Percentiles rank a stretch among this genome's conserved stretches.
Conservation (phyloP, 2,329 filamentous ascomycete genomes). For the Xylariaceae sp. region DNA sequence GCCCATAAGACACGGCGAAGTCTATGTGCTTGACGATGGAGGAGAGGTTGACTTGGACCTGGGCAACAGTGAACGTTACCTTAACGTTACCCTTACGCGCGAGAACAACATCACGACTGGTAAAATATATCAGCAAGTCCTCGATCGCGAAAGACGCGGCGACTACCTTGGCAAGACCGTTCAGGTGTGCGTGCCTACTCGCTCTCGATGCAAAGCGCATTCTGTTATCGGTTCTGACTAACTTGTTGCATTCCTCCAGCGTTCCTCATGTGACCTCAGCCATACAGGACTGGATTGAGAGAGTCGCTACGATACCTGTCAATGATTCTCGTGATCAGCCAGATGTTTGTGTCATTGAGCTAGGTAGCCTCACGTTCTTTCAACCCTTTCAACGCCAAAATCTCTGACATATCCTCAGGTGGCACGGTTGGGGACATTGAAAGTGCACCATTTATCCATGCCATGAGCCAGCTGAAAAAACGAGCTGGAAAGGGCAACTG, state of each 20-base stretch:
- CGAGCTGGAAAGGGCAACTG: slow-evolving; percentile 79
- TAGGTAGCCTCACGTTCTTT: background rate
- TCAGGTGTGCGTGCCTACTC: slow-evolving; percentile 72
- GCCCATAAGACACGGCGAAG: slow-evolving; percentile 72
- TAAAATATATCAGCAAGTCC: slow-evolving; percentile 80
- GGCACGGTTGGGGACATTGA: slow-evolving; percentile 71
- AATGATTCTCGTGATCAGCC: slow-evolving; percentile 82
- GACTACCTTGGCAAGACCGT: slow-evolving; percentile 89
- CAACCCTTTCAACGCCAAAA: background rate
- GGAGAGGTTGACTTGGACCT: slow-evolving; percentile 52
- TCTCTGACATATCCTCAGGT: slow-evolving; percentile 13
- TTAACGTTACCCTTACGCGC: slow-evolving; percentile 77
- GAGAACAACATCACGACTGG: slow-evolving; percentile 98
- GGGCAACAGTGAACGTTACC: slow-evolving; percentile 67
- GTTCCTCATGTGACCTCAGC: slow-evolving; percentile 91
- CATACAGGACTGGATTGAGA: slow-evolving; percentile 90
- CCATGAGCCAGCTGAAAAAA: slow-evolving; percentile 76
- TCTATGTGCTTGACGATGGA: slow-evolving; percentile 83
- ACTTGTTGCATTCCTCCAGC: background rate
- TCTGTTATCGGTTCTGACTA: background rate
- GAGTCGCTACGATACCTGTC: slow-evolving; percentile 81
- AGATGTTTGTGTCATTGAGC: slow-evolving; percentile 78
- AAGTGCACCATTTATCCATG: slow-evolving; percentile 85
- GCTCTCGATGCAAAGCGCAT: background rate
- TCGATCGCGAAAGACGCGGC: slow-evolving; percentile 62